These are phyloP conservation scores for Heliosperma pusillum DNA, from an alignment of 148 eudicot species.

Conservation along the genomic window DNA sequence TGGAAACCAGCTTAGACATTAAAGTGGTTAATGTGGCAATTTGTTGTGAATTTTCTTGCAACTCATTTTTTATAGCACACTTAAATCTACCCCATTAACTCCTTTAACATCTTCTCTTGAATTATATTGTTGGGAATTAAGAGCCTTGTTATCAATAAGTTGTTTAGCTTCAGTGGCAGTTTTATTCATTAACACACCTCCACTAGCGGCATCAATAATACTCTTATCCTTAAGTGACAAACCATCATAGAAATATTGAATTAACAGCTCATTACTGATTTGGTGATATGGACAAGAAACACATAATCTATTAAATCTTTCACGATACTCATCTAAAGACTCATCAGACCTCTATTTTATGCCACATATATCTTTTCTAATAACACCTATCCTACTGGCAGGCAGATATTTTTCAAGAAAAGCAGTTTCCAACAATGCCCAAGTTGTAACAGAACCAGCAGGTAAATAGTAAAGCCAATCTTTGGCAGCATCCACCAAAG, in stretches of 20 bases:
- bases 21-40: constrained; percentile 17
- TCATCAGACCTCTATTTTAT: neutral
- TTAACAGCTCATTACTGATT: neutral
- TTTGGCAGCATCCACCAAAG: constrained; percentile 3
- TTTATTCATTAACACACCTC: constrained; percentile 8
- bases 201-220: constrained; percentile 6
- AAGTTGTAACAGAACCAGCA: neutral
- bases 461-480: neutral
- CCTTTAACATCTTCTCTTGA: constrained; percentile 6
- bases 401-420: constrained; percentile 11
- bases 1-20: constrained; percentile 13
- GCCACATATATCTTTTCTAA: constrained; percentile 13
- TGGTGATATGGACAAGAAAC: constrained; percentile 3
- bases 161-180: neutral
- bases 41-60: constrained; percentile 16
- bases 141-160: constrained; percentile 8
- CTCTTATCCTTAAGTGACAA: constrained; percentile 1
- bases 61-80: neutral
- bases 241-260: constrained; percentile 10
- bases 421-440: neutral
- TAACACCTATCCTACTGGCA: neutral
- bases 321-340: no score
- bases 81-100: constrained; percentile 2
- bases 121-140: neutral
- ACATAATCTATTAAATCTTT: no score